These are phyloP conservation scores for Sporothrix brunneoviolacea DNA, from an alignment of 2,329 filamentous ascomycete genomes.

Conservation along the genomic window DNA sequence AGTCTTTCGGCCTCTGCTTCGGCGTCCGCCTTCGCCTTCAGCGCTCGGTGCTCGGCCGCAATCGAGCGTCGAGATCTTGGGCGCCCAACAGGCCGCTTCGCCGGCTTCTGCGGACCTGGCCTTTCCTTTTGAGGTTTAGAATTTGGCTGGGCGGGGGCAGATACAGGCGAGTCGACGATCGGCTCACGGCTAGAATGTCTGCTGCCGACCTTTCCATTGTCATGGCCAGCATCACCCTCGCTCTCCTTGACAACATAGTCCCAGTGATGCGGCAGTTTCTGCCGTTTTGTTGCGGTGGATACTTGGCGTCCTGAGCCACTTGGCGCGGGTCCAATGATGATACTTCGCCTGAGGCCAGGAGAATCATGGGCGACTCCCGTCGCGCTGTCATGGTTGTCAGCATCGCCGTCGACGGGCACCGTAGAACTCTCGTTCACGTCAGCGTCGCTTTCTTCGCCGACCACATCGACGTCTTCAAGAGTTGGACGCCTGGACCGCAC, in stretches of 20 bases:
- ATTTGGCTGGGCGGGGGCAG: neutral
- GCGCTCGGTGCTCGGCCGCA: slow-evolving; percentile 13
- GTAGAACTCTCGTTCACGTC: neutral
- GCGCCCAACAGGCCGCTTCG: slow-evolving; percentile 14
- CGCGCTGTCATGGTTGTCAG: neutral
- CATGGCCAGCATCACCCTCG: neutral
- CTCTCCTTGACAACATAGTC: neutral
- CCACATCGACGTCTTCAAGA: slow-evolving; percentile 23
- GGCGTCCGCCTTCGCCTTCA: slow-evolving; percentile 11
- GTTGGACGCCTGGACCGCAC: slow-evolving; percentile 17
- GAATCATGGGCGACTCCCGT: neutral
- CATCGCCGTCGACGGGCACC: neutral
- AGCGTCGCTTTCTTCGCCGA: slow-evolving; percentile 6
- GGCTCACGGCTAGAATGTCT: neutral
- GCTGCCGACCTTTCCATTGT: neutral
- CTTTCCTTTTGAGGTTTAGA: neutral
- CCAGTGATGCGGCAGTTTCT: neutral
- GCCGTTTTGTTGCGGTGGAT: neutral
- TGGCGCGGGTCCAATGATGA: slow-evolving; percentile 5
- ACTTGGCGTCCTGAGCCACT: neutral
- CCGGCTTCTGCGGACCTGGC: neutral
- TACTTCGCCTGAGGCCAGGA: slow-evolving; percentile 1
- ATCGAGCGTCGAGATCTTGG: slow-evolving; percentile 12
- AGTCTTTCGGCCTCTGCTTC: slow-evolving; percentile 6
- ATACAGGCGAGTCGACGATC: neutral